Base-by-base conservation (phyloP, 139 green algal species). In the Zygnema cylindricum region DNA sequence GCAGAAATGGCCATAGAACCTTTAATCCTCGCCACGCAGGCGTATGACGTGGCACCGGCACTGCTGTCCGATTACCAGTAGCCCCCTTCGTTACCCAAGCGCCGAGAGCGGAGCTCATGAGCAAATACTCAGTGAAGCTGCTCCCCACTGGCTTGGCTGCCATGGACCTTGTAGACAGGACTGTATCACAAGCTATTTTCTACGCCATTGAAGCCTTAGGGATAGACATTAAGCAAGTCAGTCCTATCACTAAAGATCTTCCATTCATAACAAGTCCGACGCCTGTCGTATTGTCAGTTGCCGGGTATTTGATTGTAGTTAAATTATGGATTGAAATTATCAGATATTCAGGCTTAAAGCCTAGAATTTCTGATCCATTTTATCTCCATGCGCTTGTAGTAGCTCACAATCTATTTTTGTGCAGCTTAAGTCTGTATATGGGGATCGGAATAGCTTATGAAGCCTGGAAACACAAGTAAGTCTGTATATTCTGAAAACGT, bases 191-290 rank as follows among this genome's bases (percentile, higher is more conserved):
- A 7, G 71, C 77, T 3, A 81, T 94, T 0, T 93, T 94, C 41
- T 55, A 22, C 39, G 36, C 35, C 0, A 42, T 94, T 30, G 86
- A 89, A 21, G 36, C 36, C n/a, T 35, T 93, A 38, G 92, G 92
- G 2, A 81, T 88, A 43, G 43, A 93, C 22, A 42, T 93, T 43
- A 77, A 86, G 22, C 2, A 76, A 33, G 41, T 90, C 39, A 89
- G 76, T 43, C 76, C 78, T 2, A 77, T 91, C 21, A 95, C 93
- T 1, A 43, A 39, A 2, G 55, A 93, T 23, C 55, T 93, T 39
- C 93, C 93, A 3, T 90, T 95, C 32, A 85, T 94, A 2, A 55
- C 63, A 38, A 91, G 55, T 21, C 93, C 93, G 32, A 94, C 93
- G 16, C 84, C 88, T 1, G 39, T 94, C 11, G 16, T 95, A 1